Percentiles rank a stretch among this genome's conserved stretches.
Conservation (phyloP, 345 rosid species). For the Populus tremula region DNA sequence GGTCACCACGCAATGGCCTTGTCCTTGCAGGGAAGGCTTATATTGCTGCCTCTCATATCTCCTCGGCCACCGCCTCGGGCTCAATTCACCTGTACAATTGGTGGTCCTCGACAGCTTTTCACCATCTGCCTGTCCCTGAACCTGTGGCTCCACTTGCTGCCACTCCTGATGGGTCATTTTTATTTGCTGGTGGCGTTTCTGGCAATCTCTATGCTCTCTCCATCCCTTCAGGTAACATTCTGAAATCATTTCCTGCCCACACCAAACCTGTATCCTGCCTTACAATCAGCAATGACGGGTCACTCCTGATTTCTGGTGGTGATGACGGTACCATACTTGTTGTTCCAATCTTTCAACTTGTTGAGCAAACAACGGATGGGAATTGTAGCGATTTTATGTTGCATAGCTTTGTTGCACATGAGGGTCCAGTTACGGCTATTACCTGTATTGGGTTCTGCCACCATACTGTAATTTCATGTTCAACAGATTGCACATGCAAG, state of each 20-base stretch:
- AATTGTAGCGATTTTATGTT: constrained; percentile 2
- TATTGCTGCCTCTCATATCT: constrained; percentile 47
- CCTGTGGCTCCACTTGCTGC: constrained; percentile 45
- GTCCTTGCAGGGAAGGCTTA: constrained; percentile 29
- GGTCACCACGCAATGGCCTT: constrained; percentile 47
- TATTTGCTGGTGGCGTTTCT: constrained; percentile 48
- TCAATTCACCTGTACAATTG: constrained; percentile 45
- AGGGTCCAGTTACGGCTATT: constrained; percentile 36
- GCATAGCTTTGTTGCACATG: constrained; percentile 35
- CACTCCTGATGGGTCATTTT: constrained; percentile 30
- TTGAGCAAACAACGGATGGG: constrained; percentile 10
- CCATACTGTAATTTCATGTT: constrained; percentile 28
- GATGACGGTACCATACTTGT: constrained; percentile 40
- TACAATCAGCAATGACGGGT: constrained; percentile 30
- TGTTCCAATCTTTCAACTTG: constrained; percentile 34
- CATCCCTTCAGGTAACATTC: constrained; percentile 36
- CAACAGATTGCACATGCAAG: constrained; percentile 41
- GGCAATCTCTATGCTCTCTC: constrained; percentile 31
- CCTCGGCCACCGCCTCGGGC: constrained; percentile 31
- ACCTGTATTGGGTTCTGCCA: constrained; percentile 10
- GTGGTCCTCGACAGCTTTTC: constrained; percentile 42
- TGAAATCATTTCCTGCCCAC: constrained; percentile 36
- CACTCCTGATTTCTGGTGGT: constrained; percentile 42
- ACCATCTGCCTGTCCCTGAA: constrained; percentile 44
- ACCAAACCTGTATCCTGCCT: constrained; percentile 43